Conservation (phyloP, 2,329 filamentous ascomycete genomes). For the Nemania sp. region DNA sequence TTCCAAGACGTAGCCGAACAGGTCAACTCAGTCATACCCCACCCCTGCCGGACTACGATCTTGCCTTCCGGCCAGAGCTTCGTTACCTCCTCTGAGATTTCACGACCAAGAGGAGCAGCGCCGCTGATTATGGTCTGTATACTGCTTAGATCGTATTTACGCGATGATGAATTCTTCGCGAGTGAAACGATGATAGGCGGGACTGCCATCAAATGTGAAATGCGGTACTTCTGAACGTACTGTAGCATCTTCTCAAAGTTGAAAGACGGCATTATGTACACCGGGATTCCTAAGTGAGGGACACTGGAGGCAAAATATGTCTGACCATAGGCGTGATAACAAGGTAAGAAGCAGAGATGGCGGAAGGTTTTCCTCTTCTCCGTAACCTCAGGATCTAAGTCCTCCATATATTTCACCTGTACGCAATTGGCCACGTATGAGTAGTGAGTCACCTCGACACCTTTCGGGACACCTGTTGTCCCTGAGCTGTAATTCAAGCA, state of each 20-base stretch:
- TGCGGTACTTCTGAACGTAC: conserved; percentile 73
- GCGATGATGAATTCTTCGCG: conserved; percentile 75
- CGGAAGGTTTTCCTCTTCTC: conserved; percentile 54
- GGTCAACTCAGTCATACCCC: conserved; percentile 89
- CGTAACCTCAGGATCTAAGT: conserved; percentile 62
- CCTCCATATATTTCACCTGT: conserved; percentile 65
- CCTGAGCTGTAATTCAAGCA: conserved; percentile 84
- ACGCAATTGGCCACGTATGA: conserved; percentile 79
- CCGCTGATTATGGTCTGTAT: conserved; percentile 71
- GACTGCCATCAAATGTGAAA: conserved; percentile 75
- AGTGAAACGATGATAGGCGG: conserved; percentile 81
- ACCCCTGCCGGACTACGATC: conserved; percentile 71
- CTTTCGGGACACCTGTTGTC: conserved; percentile 86
- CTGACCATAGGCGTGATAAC: conserved; percentile 82
- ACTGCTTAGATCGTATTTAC: conserved; percentile 75
- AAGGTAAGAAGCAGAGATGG: conserved; percentile 77
- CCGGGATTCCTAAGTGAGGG: conserved; percentile 68
- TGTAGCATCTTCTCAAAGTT: conserved; percentile 79
- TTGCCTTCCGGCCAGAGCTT: conserved; percentile 61
- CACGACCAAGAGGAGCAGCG: conserved; percentile 74
- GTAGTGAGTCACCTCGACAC: conserved; percentile 82
- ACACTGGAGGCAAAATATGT: conserved; percentile 74
- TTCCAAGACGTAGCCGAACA: conserved; percentile 77
- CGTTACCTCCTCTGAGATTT: conserved; percentile 69
- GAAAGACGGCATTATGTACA: conserved; percentile 84